Evolutionary conservation across 805 yeast species (phyloP).

Genomic region (Yarrowia deformans): DNA sequence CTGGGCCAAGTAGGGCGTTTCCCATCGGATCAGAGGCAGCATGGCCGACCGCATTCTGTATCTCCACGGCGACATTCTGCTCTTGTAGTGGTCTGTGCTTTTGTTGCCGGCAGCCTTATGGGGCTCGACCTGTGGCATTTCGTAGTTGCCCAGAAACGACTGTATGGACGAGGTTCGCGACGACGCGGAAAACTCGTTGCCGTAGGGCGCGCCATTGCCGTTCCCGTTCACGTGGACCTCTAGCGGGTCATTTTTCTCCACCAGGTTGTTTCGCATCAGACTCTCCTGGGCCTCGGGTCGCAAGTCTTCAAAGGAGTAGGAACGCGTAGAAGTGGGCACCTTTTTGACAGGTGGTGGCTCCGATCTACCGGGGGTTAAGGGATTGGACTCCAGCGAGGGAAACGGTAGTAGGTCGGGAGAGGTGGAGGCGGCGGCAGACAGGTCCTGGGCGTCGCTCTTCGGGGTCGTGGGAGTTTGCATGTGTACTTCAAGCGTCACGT

Average conservation of each 20-base stretch:
- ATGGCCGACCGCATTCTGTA: constrained; percentile 58
- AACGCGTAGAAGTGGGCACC: constrained; percentile 1
- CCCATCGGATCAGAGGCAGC: constrained; percentile 65
- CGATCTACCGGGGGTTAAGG: constrained; percentile 41
- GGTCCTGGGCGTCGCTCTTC: constrained; percentile 13
- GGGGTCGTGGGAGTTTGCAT: constrained; percentile 7
- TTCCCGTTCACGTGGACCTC: background rate
- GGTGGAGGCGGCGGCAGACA: constrained; percentile 2
- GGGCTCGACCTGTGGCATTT: constrained; percentile 44
- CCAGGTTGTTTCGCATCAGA: background rate
- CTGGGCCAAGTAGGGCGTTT: constrained; percentile 63
- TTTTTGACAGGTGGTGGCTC: background rate
- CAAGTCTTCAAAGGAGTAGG: constrained; percentile 22
- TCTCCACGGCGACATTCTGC: constrained; percentile 60
- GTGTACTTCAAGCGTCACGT: background rate
- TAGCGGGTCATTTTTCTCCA: constrained; percentile 1
- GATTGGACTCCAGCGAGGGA: constrained; percentile 41
- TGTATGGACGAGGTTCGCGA: constrained; percentile 43
- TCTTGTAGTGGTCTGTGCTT: constrained; percentile 68
- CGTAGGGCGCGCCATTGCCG: background rate
- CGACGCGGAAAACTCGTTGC: constrained; percentile 16
- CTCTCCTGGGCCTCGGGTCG: constrained; percentile 31
- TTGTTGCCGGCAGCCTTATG: constrained; percentile 76
- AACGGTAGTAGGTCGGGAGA: constrained; percentile 41
- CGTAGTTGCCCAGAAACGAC: constrained; percentile 44